phyloP scores from a whole-genome alignment of 257 asterid species.

The Dorcoceras hygrometricum region DNA sequence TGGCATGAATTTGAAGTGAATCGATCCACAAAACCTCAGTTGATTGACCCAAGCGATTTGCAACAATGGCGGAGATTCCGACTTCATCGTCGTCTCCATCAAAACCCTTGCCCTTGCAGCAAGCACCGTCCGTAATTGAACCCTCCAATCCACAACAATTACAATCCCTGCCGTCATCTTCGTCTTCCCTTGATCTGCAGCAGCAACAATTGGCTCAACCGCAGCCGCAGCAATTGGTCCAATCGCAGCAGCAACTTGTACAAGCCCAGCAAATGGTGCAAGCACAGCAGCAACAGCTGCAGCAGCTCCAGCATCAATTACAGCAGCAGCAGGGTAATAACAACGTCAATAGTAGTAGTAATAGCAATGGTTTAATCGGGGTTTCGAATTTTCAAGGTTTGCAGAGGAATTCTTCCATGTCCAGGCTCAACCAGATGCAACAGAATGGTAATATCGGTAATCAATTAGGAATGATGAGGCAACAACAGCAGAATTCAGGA shows the following conservation, averaged over 20 bases:
- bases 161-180: constrained; percentile 39
- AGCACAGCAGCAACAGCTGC: constrained; percentile 40
- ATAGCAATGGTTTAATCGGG: constrained; percentile 44
- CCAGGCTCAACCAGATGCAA: constrained; percentile 71
- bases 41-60: background rate
- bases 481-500: constrained; percentile 42
- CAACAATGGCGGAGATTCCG: constrained; percentile 64
- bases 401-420: constrained; percentile 66
- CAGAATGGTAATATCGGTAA: constrained; percentile 45
- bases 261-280: constrained; percentile 37
- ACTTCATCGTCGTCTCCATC: constrained; percentile 57
- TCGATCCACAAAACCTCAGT: background rate
- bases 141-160: constrained; percentile 51
- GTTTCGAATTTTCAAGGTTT: constrained; percentile 53
- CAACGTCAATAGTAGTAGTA: constrained; percentile 28
- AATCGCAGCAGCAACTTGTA: constrained; percentile 32
- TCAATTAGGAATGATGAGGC: constrained; percentile 47
- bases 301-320: constrained; percentile 41
- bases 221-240: constrained; percentile 44
- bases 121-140: constrained; percentile 40
- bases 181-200: constrained; percentile 49
- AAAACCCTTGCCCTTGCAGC: constrained; percentile 49
- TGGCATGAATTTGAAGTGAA: background rate
- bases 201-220: constrained; percentile 36
- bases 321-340: constrained; percentile 41